A percentile compares a stretch with the other conserved stretches of the same genome.
These are phyloP conservation scores for Pisolithus orientalis DNA, from an alignment of 768 basidiomycete species.

Conservation along the genomic window DNA sequence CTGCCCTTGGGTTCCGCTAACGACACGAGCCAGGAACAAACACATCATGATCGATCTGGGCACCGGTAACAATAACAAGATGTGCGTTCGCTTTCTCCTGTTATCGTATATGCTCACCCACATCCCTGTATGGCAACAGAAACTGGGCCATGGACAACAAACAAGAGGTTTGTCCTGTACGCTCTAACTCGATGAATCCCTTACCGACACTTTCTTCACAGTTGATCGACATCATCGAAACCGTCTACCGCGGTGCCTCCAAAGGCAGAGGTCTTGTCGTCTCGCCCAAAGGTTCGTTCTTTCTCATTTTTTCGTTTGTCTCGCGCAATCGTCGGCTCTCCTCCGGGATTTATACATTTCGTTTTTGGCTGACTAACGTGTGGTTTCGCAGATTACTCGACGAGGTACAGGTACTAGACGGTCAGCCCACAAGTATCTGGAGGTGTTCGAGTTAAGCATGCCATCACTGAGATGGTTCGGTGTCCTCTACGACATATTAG, in stretches of 20 bases:
- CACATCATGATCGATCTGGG: slow-evolving; percentile 99
- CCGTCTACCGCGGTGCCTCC: slow-evolving; percentile 95
- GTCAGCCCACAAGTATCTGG: too few species aligned
- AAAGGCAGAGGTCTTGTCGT: slow-evolving; percentile 98
- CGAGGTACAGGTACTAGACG: slow-evolving; percentile 65
- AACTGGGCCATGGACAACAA: slow-evolving; percentile 99
- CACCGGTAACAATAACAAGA: slow-evolving; percentile 99
- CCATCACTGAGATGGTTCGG: too few species aligned
- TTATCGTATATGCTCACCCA: neutral
- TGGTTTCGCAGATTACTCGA: slow-evolving; percentile 60
- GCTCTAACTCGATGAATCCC: neutral
- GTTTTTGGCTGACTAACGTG: too few species aligned
- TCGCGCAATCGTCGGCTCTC: too few species aligned
- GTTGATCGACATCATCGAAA: slow-evolving; percentile 97
- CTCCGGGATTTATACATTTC: too few species aligned
- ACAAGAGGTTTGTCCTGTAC: slow-evolving; percentile 65
- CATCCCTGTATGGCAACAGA: slow-evolving; percentile 35
- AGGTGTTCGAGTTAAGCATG: too few species aligned
- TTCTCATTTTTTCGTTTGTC: neutral
- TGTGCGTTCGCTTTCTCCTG: slow-evolving; percentile 55
- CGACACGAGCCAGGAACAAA: slow-evolving; percentile 61
- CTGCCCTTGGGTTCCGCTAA: neutral
- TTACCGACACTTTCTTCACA: slow-evolving; percentile 23
- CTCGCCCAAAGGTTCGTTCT: slow-evolving; percentile 76
- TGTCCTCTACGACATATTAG: too few species aligned